Evolutionary conservation across 164 flowering plant species (phyloP), one percentile per base, ranked within the genome.

Genomic region (Brasenia schreberi): DNA sequence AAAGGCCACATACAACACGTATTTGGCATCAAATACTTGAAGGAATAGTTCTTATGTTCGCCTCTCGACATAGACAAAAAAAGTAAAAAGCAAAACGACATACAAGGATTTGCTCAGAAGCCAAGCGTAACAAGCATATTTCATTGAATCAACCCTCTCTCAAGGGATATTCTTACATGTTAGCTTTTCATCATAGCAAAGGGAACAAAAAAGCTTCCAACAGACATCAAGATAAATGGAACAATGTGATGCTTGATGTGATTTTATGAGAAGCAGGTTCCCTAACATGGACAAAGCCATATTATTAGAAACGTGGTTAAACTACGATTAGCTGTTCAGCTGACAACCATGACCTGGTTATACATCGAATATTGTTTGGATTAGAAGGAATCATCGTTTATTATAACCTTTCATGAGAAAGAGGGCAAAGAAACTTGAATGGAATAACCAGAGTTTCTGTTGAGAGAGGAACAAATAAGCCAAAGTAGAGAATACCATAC

Each of bases 121-220:
- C 83, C 81, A 83, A 75, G 83, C 81, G 76, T 79, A 81, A 77
- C 79, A 76, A 68, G 65, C 11, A 52, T 33, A 77, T 77, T 75
- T 73, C 81, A 81, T 64, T 7, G 71, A 79, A 73, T 72, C 68
- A 16, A 19, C 59, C 33, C 19, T 27, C 19, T 19, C 6, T 59
- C 4, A 62, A 44, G 62, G n/a, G 61, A 44, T 59, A 69, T 71
- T 71, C 70, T 71, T 67, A 67, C 67, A 67, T 71, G 74, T 67
- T 77, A 77, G 61, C 61, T 62, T 33, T 61, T 77, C 80, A 77
- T 77, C 80, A 74, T 68, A 4, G 75, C 76, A 42, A 4, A 66
- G 61, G 4, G 23, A n/a, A 61, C 63, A 61, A 61, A 61, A 7
- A 61, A 4, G 5, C 18, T 18, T 23, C 63, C 12, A 18, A 58